Base-by-base conservation (phyloP, 148 eudicot genomes). In the Camellia japonica region DNA sequence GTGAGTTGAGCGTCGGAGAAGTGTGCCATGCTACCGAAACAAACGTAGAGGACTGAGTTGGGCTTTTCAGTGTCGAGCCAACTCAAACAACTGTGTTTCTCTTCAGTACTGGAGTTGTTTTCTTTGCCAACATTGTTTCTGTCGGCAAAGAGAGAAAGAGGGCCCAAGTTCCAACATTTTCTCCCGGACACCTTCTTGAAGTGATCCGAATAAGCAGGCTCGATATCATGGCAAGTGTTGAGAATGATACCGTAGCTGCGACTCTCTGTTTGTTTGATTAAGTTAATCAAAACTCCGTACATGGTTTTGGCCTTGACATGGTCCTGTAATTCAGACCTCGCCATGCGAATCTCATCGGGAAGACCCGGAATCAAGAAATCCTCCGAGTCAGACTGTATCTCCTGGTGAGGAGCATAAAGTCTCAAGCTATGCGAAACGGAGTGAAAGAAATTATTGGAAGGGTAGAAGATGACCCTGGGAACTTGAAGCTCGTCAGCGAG, bases 61-160 rank as follows among this genome's bases (percentile, higher is more conserved):
- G 83, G 74, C 3, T 80, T 70, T 6, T 74, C 73, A 43, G 6
- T 42, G 63, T 88, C 90, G 7, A 89, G 90, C 94, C 92, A 91
- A 38, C 46, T 58, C 55, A 82, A 69, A 55, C 64, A 71, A 66
- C 44, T 44, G 65, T 71, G 81, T 18, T 38, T 54, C 42, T 65
- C 7, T 11, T 30, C 38, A 30, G 16, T 7, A 9, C 1, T 3
- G 11, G 14, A 16, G 15, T 73, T 11, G 13, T 42, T 19, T 38
- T 56, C 6, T 3, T 44, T 15, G 41, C 46, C 64, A 16, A 12
- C 9, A 6, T 60, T 20, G 46, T 13, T 56, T 41, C 58, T 67
- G 6, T 23, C 20, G 44, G 49, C 60, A 4, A 78, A 66, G 23
- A 47, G 78, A 44, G 85, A 86, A 19, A 85, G 87, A 0, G 88